phyloP scores from a whole-genome alignment of 352 stramenopile species.

The Blastocystis sp. region DNA sequence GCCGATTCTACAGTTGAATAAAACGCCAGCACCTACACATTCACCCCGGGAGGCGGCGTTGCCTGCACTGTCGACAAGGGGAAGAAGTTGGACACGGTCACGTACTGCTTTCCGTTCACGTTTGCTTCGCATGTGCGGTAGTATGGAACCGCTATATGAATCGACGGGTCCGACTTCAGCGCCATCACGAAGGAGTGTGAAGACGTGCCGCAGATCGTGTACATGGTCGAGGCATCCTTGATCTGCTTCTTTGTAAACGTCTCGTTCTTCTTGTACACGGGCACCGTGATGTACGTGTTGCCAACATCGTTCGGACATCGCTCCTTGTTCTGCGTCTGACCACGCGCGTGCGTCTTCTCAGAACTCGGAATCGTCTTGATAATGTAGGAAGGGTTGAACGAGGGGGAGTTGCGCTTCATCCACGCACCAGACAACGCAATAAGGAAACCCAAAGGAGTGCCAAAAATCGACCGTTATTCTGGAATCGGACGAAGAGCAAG shows the following conservation, averaged over 20 bases:
- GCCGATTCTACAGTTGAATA: constrained; percentile 13
- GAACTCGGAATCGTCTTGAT: constrained; percentile 15
- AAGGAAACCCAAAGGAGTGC: neutral
- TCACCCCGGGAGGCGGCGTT: constrained; percentile 5
- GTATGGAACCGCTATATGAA: constrained; percentile 43
- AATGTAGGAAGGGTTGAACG: neutral
- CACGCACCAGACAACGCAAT: neutral
- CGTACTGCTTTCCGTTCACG: constrained; percentile 8
- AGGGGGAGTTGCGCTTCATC: constrained; percentile 11
- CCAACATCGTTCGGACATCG: constrained; percentile 4
- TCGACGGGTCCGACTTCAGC: constrained; percentile 38
- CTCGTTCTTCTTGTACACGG: constrained; percentile 30
- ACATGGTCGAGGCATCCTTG: constrained; percentile 9
- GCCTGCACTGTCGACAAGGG: constrained; percentile 14
- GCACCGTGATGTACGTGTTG: constrained; percentile 22
- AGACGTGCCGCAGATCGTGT: neutral
- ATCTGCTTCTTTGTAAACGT: constrained; percentile 28
- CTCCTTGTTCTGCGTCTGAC: neutral
- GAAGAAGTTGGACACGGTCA: constrained; percentile 42
- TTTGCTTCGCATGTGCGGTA: constrained; percentile 5
- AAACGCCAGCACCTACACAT: neutral
- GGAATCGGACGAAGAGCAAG: no score
- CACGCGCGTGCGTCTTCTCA: constrained; percentile 7
- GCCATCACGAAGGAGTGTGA: constrained; percentile 39
- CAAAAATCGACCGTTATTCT: neutral